Conservation (phyloP, 2,329 filamentous ascomycete species). For the Alternaria burnsii region DNA sequence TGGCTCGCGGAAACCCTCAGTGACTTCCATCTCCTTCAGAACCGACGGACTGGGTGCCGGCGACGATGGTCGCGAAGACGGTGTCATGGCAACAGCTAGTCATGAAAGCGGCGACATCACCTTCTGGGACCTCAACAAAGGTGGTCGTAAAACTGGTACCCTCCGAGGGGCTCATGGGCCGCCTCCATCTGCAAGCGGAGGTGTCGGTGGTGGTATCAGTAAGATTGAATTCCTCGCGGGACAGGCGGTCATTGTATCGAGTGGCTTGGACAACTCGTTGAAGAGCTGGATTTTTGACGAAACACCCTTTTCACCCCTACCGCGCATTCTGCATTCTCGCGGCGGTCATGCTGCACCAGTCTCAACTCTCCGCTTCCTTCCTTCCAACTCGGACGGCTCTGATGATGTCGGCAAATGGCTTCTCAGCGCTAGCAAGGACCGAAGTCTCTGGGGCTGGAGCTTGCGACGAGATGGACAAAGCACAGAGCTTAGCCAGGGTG, state of each 20-base stretch:
- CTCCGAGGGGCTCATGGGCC: slow-evolving; percentile 88
- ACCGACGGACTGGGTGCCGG: slow-evolving; percentile 89
- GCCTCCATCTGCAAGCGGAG: slow-evolving; percentile 63
- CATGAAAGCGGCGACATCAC: slow-evolving; percentile 84
- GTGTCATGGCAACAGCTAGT: slow-evolving; percentile 93
- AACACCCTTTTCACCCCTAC: slow-evolving; percentile 85
- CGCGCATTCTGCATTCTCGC: slow-evolving; percentile 82
- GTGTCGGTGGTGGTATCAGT: slow-evolving; percentile 78
- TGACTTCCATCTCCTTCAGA: slow-evolving; percentile 88
- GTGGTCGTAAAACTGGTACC: slow-evolving; percentile 84
- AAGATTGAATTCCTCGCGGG: slow-evolving; percentile 88
- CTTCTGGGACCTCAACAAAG: slow-evolving; percentile 94
- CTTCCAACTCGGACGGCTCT: slow-evolving; percentile 86
- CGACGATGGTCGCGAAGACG: slow-evolving; percentile 80
- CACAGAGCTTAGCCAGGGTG: slow-evolving; percentile 90
- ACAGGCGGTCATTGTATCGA: slow-evolving; percentile 89
- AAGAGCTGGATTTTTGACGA: slow-evolving; percentile 98
- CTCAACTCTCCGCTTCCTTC: slow-evolving; percentile 83
- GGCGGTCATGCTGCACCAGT: slow-evolving; percentile 90
- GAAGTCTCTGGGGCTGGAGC: slow-evolving; percentile 96
- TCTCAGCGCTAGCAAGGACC: slow-evolving; percentile 85
- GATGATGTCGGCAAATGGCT: slow-evolving; percentile 94
- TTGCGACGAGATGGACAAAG: slow-evolving; percentile 93
- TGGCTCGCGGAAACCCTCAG: slow-evolving; percentile 66
- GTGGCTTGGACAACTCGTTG: slow-evolving; percentile 90